Evolutionary conservation across 1,139 yeast genomes (phyloP).

Genomic region (Komagataea norvegica): DNA sequence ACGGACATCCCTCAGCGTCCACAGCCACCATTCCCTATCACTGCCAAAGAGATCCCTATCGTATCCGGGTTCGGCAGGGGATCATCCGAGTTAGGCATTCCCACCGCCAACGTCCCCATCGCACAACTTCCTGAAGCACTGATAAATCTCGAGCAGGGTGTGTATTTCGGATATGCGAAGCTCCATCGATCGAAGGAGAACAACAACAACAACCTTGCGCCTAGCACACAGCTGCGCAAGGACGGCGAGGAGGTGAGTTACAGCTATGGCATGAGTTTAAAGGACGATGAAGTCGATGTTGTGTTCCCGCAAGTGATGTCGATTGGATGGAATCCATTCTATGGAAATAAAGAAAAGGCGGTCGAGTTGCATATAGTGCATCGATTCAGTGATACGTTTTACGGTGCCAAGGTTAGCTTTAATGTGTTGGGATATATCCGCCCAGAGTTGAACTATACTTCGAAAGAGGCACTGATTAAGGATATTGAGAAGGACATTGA

Average conservation of each 20-base stretch:
- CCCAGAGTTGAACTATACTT: conserved; percentile 84
- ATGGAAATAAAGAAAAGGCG: conserved; percentile 68
- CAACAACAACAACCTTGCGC: background rate
- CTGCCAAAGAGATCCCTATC: conserved; percentile 46
- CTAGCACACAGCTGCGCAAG: conserved; percentile 3
- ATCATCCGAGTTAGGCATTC: conserved; percentile 86
- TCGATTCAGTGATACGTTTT: conserved; percentile 61
- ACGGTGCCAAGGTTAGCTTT: conserved; percentile 73
- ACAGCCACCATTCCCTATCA: conserved; percentile 61
- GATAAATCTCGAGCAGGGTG: conserved; percentile 64
- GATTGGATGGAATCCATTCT: conserved; percentile 94
- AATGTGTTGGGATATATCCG: conserved; percentile 82
- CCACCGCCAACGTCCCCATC: conserved; percentile 88
- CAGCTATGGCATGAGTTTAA: conserved; percentile 56
- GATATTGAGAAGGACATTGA: conserved; percentile 81
- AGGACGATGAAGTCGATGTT: conserved; percentile 36
- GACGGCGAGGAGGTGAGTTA: conserved; percentile 26
- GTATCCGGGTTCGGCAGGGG: conserved; percentile 95
- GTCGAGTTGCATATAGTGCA: conserved; percentile 88
- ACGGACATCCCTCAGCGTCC: conserved; percentile 44
- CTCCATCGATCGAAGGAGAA: conserved; percentile 10
- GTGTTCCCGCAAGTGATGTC: conserved; percentile 89
- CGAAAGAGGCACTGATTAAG: conserved; percentile 73
- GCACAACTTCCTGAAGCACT: conserved; percentile 36
- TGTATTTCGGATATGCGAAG: conserved; percentile 82